These are phyloP conservation scores for Ceratorhiza oryzae-sativae DNA, from an alignment of 1,284 basidiomycete species.

Conservation along the genomic window DNA sequence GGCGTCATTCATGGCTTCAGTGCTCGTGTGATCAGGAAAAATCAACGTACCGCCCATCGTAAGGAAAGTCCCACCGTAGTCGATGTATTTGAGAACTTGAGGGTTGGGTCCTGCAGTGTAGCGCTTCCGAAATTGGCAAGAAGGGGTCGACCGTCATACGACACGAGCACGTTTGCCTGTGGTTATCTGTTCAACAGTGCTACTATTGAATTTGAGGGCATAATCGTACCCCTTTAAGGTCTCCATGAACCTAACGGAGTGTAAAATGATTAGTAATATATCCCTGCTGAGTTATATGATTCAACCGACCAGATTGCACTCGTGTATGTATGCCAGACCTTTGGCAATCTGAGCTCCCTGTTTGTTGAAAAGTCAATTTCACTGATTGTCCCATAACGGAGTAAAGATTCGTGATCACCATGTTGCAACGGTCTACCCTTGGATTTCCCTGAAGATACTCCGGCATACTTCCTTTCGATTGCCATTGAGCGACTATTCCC, in stretches of 20 bases:
- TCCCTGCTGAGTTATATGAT: too few relatives aligned
- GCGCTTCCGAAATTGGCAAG: slow-evolving; percentile 10
- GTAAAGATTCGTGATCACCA: neutral
- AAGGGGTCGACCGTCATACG: neutral
- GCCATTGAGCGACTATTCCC: slow-evolving; percentile 8
- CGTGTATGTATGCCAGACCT: neutral
- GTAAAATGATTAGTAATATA: neutral
- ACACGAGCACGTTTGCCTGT: slow-evolving; percentile 7
- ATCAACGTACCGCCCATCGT: neutral
- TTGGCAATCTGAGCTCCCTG: neutral
- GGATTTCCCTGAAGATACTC: neutral
- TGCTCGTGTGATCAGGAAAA: neutral
- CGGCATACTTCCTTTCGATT: neutral
- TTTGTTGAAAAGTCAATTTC: too few relatives aligned
- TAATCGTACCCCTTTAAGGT: neutral
- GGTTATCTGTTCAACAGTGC: neutral
- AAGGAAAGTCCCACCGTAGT: neutral
- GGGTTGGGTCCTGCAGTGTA: neutral
- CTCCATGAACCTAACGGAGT: neutral
- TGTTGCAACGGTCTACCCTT: neutral
- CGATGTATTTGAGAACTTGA: neutral
- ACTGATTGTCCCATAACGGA: too few relatives aligned
- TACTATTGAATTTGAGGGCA: neutral
- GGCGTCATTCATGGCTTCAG: neutral
- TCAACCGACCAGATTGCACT: neutral